Base-by-base conservation (phyloP, 1,284 basidiomycete genomes). In the Microbotryum silenes-acaulis region DNA sequence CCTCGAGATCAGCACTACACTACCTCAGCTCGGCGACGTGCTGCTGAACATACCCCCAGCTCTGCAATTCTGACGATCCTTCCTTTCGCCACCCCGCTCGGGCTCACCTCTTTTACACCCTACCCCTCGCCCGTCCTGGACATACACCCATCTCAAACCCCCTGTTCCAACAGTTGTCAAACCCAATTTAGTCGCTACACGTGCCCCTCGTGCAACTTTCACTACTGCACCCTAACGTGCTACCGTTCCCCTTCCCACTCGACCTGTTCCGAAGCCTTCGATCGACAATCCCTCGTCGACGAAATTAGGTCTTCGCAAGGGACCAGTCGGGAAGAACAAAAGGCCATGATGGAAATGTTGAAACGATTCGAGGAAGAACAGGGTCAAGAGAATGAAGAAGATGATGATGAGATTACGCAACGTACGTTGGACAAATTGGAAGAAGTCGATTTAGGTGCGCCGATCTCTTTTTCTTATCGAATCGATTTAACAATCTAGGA, bases 211-310 rank as follows among this genome's bases (percentile, higher is more conserved):
- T 91, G 89, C 77, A 90, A 90, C 71, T 75, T 86, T 18, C 81
- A 81, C 0, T 90, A 90, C 70, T 91, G 88, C 75, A 87, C 86
- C 20, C 74, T 90, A 47, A 77, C 78, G 16, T 91, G 88, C 74
- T 91, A 88, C 75, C 83, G 85, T 44, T 85, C 85, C 33, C 70
- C 87, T 84, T 70, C 76, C 56, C 88, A 89, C 72, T 76, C 78
- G 1, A 79, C 80, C 72, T 90, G 88, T 75, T 87, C 87, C 20
- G 88, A 89, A 71, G 73, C 76, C 0, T 90, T 90, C 73, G 88
- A 88, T 74, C 82, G 82, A 65, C 83, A 83, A 55, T 83, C 88
- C 65, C 74, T 90, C 3, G 82, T 85, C 64, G 74, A 75, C 2
- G 82, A 85, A 31, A 84, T 88, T 59, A 77, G 79, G 51, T 73